Evolutionary conservation across 306 rosid species (phyloP).

Genomic region (Cyclanthera cordifolia): DNA sequence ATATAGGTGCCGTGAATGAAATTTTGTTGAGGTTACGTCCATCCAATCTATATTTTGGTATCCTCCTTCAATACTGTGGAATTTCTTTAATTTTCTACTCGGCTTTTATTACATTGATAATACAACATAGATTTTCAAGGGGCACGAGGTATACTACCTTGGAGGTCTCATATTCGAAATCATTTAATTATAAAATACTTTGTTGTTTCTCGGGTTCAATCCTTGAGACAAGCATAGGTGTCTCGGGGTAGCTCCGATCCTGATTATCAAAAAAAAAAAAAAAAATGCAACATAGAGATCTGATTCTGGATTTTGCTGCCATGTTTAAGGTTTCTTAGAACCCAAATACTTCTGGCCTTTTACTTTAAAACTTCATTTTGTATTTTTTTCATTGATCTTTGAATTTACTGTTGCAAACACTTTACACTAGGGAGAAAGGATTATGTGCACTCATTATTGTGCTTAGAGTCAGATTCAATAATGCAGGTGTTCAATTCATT

Average conservation of each 20-base stretch:
- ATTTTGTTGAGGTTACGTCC: slow-evolving; percentile 4
- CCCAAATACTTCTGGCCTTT: background rate
- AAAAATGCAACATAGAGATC: too few species aligned
- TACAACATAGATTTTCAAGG: too few species aligned
- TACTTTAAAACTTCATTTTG: background rate
- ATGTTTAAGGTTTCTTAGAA: background rate
- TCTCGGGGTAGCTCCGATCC: too few species aligned
- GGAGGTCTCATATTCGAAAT: too few species aligned
- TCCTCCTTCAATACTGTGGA: background rate
- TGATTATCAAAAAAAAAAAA: too few species aligned
- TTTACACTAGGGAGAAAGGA: background rate
- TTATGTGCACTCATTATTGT: background rate
- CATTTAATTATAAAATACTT: too few species aligned
- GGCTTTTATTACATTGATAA: too few species aligned
- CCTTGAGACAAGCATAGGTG: too few species aligned
- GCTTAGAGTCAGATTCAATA: background rate
- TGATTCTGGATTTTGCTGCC: background rate
- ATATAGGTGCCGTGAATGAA: background rate
- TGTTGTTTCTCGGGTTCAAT: too few species aligned
- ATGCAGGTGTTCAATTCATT: background rate
- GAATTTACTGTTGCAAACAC: background rate
- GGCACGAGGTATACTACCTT: too few species aligned
- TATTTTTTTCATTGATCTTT: background rate
- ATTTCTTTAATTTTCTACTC: background rate
- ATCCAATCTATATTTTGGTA: background rate